Conservation (phyloP, 129 eudicot genomes). For the Helichrysum umbraculigerum region DNA sequence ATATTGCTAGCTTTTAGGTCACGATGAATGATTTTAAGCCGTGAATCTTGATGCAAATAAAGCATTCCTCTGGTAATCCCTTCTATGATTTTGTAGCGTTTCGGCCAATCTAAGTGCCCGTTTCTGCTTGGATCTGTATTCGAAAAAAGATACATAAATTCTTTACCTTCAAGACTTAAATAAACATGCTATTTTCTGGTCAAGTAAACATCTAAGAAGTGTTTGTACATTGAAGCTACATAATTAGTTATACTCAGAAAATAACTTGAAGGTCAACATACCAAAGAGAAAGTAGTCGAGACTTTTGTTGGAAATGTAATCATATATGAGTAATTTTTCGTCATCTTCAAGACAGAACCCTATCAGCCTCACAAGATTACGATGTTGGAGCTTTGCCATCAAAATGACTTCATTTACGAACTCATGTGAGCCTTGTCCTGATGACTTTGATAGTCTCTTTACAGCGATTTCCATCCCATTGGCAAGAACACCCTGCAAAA, state of each 20-base stretch:
- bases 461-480: slow-evolving; percentile 37
- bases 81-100: slow-evolving; percentile 31
- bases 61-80: slow-evolving; percentile 30
- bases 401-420: slow-evolving; percentile 35
- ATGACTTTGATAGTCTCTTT: slow-evolving; percentile 38
- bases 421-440: slow-evolving; percentile 42
- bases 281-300: slow-evolving; percentile 37
- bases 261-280: background rate
- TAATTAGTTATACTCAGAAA: background rate
- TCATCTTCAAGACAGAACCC: slow-evolving; percentile 39
- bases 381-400: slow-evolving; percentile 41
- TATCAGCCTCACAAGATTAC: slow-evolving; percentile 38
- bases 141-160: background rate
- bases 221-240: background rate
- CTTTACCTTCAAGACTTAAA: background rate
- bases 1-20: slow-evolving; percentile 29
- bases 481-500: slow-evolving; percentile 35
- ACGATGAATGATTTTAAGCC: slow-evolving; percentile 24
- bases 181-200: background rate
- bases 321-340: slow-evolving; percentile 38
- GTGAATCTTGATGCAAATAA: slow-evolving; percentile 31
- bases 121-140: slow-evolving; percentile 24
- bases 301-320: slow-evolving; percentile 39
- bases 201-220: background rate
- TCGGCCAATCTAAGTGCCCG: slow-evolving; percentile 30